Evolutionary conservation across 805 yeast species (phyloP).

Genomic region (Ogataea sp.): DNA sequence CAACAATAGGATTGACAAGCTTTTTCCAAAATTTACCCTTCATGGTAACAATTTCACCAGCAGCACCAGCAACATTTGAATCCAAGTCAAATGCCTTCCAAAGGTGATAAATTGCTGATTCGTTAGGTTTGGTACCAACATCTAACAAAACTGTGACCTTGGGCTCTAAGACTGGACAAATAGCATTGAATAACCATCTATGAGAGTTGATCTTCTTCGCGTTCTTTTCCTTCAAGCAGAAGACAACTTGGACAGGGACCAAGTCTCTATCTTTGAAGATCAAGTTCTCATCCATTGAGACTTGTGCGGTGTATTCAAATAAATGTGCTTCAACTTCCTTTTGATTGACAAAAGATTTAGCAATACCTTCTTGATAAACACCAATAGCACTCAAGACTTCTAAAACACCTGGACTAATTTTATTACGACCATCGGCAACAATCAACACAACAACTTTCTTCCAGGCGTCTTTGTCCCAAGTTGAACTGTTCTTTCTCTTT

Average conservation of each 20-base stretch:
- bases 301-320: slow-evolving; percentile 94
- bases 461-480: slow-evolving; percentile 98
- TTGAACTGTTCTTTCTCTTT: slow-evolving; percentile 68
- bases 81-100: slow-evolving; percentile 98
- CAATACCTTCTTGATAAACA: slow-evolving; percentile 94
- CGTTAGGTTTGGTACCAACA: slow-evolving; percentile 97
- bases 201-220: slow-evolving; percentile 94
- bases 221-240: slow-evolving; percentile 88
- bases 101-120: slow-evolving; percentile 78
- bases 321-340: slow-evolving; percentile 89
- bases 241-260: slow-evolving; percentile 90
- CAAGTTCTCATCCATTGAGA: slow-evolving; percentile 81
- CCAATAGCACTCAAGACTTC: slow-evolving; percentile 93
- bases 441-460: slow-evolving; percentile 89
- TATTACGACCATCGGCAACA: slow-evolving; percentile 91
- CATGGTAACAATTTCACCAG: slow-evolving; percentile 95
- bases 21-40: slow-evolving; percentile 84
- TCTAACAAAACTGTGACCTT: slow-evolving; percentile 83
- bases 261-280: slow-evolving; percentile 84
- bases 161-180: slow-evolving; percentile 88
- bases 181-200: slow-evolving; percentile 94
- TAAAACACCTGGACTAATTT: slow-evolving; percentile 74
- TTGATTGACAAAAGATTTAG: slow-evolving; percentile 88
- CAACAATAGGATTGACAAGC: slow-evolving; percentile 83
- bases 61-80: slow-evolving; percentile 97